Evolutionary conservation across 805 yeast species (phyloP), one percentile per base, ranked within the genome.

Genomic region (Candida endomychidarum): DNA sequence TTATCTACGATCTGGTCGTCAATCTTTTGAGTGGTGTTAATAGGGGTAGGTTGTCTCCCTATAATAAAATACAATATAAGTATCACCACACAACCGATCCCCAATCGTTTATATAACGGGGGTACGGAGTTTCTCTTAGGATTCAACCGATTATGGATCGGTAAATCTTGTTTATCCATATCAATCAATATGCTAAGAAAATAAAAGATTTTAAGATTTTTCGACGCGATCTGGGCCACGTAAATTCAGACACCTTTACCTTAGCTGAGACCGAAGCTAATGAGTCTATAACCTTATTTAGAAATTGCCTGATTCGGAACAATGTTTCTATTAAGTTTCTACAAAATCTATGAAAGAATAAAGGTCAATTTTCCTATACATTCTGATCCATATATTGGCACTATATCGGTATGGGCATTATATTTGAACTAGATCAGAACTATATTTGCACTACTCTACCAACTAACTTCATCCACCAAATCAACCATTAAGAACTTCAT

Each of bases 1-100:
- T 38, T 41, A 21, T 46, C 49, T 9, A 33, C 27, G 22, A 47
- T 47, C 19, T 47, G 51, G 4, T 41, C 41, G 29, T 44, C 51
- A 12, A 47, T 47, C 23, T 41, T 40, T 10, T 8, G 36, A 10
- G 24, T 16, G 7, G 34, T 12, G 11, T 22, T 22, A 11, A 20
- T 20, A 18, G 22, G 23, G 3, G 10, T n/a, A 9, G 8, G 20
- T n/a, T 20, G 8, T 20, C 34, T 19, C 3, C 34, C 19, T 5
- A 31, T 14, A 27, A 41, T 5, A n/a, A 21, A 15, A 23, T 15
- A 32, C 20, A 41, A 16, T 17, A 30, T 23, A 10, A 40, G 4
- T 15, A 36, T 17, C 3, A 20, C 9, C 9, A 27, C 15, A 4
- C 25, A 8, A 8, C 38, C 45, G n/a, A 37, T n/a, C 9, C 35